phyloP scores from a whole-genome alignment of 2,329 filamentous ascomycete species.

The Aureobasidium pullulans region DNA sequence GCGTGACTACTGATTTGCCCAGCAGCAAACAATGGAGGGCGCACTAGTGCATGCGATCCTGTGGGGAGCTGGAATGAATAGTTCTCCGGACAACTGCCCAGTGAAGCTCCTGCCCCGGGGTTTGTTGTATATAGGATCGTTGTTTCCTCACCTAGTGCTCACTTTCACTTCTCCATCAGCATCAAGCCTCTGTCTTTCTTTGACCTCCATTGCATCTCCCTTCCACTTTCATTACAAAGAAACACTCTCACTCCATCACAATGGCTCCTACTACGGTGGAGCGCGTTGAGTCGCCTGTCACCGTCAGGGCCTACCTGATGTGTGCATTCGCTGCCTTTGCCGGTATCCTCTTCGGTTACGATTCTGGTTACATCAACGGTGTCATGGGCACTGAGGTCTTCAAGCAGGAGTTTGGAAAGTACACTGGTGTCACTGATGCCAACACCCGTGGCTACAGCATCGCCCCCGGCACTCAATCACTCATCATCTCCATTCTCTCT shows the following conservation, averaged over 20 bases:
- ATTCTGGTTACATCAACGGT: constrained; percentile 49
- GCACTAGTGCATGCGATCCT: not conserved
- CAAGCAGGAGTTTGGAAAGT: constrained; percentile 28
- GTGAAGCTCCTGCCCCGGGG: not conserved
- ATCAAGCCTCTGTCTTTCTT: not conserved
- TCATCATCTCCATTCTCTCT: constrained; percentile 67
- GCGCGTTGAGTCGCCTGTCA: constrained; percentile 30
- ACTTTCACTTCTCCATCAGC: not conserved
- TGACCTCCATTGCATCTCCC: not conserved
- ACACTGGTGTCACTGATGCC: constrained; percentile 12
- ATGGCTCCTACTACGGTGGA: constrained; percentile 18
- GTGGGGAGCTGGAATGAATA: constrained; percentile 11
- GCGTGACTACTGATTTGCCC: constrained; percentile 5
- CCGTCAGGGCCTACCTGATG: constrained; percentile 48
- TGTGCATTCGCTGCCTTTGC: constrained; percentile 55
- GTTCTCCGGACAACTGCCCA: constrained; percentile 9
- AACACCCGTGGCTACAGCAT: constrained; percentile 22
- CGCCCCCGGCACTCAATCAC: constrained; percentile 39
- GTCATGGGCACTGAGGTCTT: constrained; percentile 46
- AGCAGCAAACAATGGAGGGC: constrained; percentile 1
- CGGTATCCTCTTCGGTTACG: constrained; percentile 55
- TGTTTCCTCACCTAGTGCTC: not conserved
- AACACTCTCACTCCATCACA: not conserved
- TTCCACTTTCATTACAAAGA: constrained; percentile 5
- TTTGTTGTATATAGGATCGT: constrained; percentile 10